Evolutionary conservation across 164 flowering plant species (phyloP).

Genomic region (Aristolochia contorta): DNA sequence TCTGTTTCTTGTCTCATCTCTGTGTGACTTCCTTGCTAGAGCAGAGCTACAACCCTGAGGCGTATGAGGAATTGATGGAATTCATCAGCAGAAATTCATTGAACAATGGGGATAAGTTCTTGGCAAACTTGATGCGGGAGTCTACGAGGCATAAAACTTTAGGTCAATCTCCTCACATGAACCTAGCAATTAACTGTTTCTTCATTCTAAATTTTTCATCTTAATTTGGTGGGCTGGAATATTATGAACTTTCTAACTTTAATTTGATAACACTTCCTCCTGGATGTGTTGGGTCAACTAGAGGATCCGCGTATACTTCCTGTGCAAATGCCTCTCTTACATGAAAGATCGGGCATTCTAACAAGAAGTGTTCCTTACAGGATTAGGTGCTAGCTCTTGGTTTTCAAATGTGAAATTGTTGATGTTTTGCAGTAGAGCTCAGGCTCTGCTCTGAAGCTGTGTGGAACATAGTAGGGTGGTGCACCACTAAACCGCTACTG

Average conservation of each 20-base stretch:
- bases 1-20: neutral
- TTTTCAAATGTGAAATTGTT: no score
- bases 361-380: no score
- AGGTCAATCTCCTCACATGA: constrained; percentile 24
- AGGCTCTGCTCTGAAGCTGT: no score
- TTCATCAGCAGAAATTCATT: constrained; percentile 50
- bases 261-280: neutral
- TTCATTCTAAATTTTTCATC: neutral
- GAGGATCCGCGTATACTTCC: no score
- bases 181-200: constrained; percentile 1
- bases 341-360: no score
- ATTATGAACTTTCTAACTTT: neutral
- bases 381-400: no score
- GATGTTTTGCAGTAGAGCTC: no score
- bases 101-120: constrained; percentile 78
- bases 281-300: no score
- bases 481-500: no score
- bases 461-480: no score
- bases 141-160: constrained; percentile 64
- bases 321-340: no score
- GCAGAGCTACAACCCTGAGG: constrained; percentile 90
- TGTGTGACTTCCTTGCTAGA: constrained; percentile 17
- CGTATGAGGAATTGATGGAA: constrained; percentile 60
- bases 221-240: neutral
- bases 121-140: constrained; percentile 68